phyloP scores from a whole-genome alignment of 176 grass and related monocot genomes.

The Triticum dicoccoides region DNA sequence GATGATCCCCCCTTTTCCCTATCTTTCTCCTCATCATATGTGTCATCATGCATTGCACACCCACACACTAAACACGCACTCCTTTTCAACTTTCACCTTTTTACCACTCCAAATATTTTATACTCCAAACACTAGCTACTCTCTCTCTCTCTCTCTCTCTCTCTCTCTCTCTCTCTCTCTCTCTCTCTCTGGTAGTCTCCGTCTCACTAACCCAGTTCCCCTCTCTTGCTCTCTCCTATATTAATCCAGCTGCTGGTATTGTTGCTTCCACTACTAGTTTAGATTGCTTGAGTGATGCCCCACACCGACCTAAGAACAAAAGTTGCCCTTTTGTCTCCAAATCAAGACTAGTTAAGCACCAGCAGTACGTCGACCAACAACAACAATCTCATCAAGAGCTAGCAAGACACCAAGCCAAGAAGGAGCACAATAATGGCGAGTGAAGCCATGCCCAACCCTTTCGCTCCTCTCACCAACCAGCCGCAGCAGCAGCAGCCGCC shows the following conservation, averaged over 20 bases:
- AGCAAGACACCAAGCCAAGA: slow-evolving; percentile 18
- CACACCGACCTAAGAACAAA: slow-evolving; percentile 50
- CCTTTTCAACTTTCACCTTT: slow-evolving; percentile 47
- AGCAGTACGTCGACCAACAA: neutral
- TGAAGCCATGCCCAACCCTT: slow-evolving; percentile 56
- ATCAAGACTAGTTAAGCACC: neutral
- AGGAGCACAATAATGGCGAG: slow-evolving; percentile 39
- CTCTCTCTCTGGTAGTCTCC: neutral
- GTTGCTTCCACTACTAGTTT: slow-evolving; percentile 46
- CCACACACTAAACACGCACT: slow-evolving; percentile 16
- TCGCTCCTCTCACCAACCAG: slow-evolving; percentile 44
- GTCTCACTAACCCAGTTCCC: neutral
- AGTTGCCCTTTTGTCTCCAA: slow-evolving; percentile 56
- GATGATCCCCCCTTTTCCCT: slow-evolving; percentile 19
- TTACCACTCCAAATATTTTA: slow-evolving; percentile 18
- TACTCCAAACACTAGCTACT: neutral
- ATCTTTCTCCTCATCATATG: slow-evolving; percentile 66
- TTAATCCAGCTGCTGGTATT: slow-evolving; percentile 34
- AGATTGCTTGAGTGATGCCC: slow-evolving; percentile 34
- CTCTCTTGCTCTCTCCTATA: slow-evolving; percentile 2
- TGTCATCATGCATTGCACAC: slow-evolving; percentile 46
- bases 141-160: no score
- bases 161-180: neutral
- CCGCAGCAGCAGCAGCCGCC: slow-evolving; percentile 3
- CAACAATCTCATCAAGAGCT: slow-evolving; percentile 4